A percentile compares a stretch with the other conserved stretches of the same genome.
Conservation (phyloP, 495 filamentous ascomycete genomes). For the Podospora tetraspora region DNA sequence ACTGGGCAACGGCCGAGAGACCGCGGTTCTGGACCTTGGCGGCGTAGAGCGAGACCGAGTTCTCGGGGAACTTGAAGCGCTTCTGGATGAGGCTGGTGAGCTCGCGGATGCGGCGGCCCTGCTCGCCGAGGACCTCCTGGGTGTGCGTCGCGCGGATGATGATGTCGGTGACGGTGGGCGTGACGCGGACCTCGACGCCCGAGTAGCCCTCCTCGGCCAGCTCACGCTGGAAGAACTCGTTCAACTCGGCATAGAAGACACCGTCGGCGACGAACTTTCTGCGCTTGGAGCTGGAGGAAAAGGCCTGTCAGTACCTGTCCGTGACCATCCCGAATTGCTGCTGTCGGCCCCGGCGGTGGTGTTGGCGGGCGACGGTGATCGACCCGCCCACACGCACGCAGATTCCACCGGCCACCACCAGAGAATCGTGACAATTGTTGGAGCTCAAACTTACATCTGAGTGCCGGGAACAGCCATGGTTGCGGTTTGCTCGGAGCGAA, state of each 20-base stretch:
- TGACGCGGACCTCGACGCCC: conserved; percentile 98
- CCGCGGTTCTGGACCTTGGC: conserved; percentile 99
- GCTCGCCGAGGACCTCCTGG: conserved; percentile 99
- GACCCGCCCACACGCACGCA: background rate
- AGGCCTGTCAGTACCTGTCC: conserved; percentile 17
- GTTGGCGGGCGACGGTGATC: background rate
- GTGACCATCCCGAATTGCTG: background rate
- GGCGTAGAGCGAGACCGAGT: conserved; percentile 98
- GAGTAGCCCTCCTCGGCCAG: conserved; percentile 99
- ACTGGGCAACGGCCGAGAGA: conserved; percentile 98
- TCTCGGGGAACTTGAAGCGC: conserved; percentile 99
- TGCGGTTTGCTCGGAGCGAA: conserved; percentile 33
- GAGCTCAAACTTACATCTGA: conserved; percentile 47
- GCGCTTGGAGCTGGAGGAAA: conserved; percentile 73
- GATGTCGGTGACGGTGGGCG: conserved; percentile 99
- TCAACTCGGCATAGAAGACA: conserved; percentile 99
- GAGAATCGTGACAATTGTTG: background rate
- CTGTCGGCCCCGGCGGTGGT: background rate
- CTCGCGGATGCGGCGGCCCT: conserved; percentile 98
- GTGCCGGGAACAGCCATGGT: conserved; percentile 48
- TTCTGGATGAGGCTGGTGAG: conserved; percentile 99
- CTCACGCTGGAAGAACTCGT: conserved; percentile 99
- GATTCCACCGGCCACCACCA: background rate
- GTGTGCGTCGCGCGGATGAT: conserved; percentile 99
- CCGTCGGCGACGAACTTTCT: conserved; percentile 99